Evolutionary conservation across 1,284 basidiomycete species (phyloP).

Genomic region (Pterulicium gracile): DNA sequence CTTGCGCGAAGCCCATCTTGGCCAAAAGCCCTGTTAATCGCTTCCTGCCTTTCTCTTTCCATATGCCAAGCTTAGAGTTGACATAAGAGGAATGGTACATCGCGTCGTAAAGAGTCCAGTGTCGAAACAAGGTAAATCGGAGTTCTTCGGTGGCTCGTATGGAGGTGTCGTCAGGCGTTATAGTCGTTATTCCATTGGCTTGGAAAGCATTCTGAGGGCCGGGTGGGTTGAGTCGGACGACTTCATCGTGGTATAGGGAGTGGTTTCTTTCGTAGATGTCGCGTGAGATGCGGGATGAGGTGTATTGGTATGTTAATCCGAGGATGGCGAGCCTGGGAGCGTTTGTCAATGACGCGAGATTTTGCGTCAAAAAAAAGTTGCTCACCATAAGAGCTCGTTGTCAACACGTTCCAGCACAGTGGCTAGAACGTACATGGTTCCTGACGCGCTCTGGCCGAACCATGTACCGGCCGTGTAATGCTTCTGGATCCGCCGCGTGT

Average conservation of each 20-base stretch:
- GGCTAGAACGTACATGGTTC: constrained; percentile 85
- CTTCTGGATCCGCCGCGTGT: constrained; percentile 58
- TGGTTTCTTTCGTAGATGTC: constrained; percentile 79
- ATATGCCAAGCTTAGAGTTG: constrained; percentile 89
- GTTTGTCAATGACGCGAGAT: constrained; percentile 3
- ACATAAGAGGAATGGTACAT: constrained; percentile 98
- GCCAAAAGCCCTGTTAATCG: constrained; percentile 86
- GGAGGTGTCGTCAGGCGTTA: constrained; percentile 69
- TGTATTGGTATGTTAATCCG: constrained; percentile 90
- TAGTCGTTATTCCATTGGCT: constrained; percentile 31
- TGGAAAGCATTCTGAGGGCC: constrained; percentile 23
- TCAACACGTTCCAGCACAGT: constrained; percentile 84
- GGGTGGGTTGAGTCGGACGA: constrained; percentile 74
- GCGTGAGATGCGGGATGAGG: constrained; percentile 78
- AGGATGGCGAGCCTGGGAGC: constrained; percentile 89
- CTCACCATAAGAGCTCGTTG: constrained; percentile 87
- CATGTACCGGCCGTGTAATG: constrained; percentile 84
- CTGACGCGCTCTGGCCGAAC: constrained; percentile 84
- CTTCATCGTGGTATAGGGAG: constrained; percentile 76
- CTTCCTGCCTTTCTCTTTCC: constrained; percentile 90
- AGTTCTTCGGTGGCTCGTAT: constrained; percentile 80
- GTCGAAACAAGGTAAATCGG: constrained; percentile 89
- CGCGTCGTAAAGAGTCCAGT: constrained; percentile 96
- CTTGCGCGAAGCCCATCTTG: constrained; percentile 97
- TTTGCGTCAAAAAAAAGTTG: constrained; percentile 1